Evolutionary conservation across 139 green algal genomes (phyloP).

Genomic region (Gonium pectorale): DNA sequence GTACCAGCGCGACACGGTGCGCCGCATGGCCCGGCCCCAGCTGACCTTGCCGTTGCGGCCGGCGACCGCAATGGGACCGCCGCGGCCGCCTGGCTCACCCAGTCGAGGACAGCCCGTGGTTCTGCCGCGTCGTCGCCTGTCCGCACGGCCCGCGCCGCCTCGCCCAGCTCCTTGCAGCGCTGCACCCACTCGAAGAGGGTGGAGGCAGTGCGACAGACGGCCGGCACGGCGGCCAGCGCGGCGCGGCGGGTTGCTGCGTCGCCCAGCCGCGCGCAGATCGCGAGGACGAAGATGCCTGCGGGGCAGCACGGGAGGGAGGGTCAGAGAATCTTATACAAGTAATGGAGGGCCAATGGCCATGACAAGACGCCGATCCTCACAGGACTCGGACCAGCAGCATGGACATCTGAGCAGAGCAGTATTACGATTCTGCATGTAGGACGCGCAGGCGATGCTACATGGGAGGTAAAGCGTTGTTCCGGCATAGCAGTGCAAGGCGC

Average conservation of each 20-base stretch:
- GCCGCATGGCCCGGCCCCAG: constrained; percentile 34
- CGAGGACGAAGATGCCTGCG: constrained; percentile 33
- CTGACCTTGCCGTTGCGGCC: background rate
- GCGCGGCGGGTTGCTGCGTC: constrained; percentile 17
- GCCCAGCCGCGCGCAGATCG: constrained; percentile 27
- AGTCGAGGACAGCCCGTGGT: background rate
- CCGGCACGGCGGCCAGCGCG: constrained; percentile 26
- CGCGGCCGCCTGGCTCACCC: background rate
- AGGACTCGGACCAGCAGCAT: too few species aligned
- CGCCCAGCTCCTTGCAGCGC: constrained; percentile 43
- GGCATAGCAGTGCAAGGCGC: too few species aligned
- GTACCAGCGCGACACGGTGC: constrained; percentile 20
- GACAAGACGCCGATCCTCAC: too few species aligned
- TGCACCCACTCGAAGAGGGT: constrained; percentile 39
- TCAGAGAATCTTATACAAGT: too few species aligned
- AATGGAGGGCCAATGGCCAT: too few species aligned
- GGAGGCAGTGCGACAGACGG: constrained; percentile 44
- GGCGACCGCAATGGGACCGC: background rate
- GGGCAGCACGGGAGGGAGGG: background rate
- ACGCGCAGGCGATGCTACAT: too few species aligned
- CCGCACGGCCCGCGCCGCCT: background rate
- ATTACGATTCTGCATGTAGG: too few species aligned
- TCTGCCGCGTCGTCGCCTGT: background rate
- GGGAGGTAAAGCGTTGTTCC: too few species aligned
- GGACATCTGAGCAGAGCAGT: too few species aligned